phyloP scores from a whole-genome alignment of 2,329 filamentous ascomycete species.

The Raffaelea deltoideospora region DNA sequence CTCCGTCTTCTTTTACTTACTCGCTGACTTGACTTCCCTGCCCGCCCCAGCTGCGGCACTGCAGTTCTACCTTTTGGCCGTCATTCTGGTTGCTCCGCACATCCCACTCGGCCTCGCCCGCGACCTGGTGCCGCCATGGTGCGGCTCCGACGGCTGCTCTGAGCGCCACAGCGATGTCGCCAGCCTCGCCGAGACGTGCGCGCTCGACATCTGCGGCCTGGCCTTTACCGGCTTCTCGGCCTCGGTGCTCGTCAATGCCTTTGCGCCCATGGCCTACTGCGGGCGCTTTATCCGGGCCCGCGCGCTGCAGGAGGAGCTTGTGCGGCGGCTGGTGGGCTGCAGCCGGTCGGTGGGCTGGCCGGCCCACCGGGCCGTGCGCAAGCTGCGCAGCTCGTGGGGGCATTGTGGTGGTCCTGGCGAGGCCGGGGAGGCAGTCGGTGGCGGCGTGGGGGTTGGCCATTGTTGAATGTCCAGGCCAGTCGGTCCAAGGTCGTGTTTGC shows the following conservation, averaged over 20 bases:
- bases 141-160: no score
- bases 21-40: not conserved
- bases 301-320: not conserved
- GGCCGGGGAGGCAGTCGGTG: no score
- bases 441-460: no score
- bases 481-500: no score
- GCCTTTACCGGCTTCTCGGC: not conserved
- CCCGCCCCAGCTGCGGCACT: not conserved
- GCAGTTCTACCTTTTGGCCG: not conserved
- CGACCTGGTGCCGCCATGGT: no score
- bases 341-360: not conserved
- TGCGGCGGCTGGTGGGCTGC: not conserved
- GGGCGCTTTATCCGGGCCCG: not conserved
- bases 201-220: not conserved
- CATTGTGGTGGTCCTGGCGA: no score
- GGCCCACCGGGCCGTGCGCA: not conserved
- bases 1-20: no score
- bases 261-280: not conserved
- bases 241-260: not conserved
- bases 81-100: not conserved
- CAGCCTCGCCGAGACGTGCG: not conserved
- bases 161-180: no score
- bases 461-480: no score
- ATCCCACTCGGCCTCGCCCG: no score
- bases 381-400: not conserved